Evolutionary conservation across 176 grass and related monocot genomes (phyloP).

Genomic region (Cenchrus americanus): DNA sequence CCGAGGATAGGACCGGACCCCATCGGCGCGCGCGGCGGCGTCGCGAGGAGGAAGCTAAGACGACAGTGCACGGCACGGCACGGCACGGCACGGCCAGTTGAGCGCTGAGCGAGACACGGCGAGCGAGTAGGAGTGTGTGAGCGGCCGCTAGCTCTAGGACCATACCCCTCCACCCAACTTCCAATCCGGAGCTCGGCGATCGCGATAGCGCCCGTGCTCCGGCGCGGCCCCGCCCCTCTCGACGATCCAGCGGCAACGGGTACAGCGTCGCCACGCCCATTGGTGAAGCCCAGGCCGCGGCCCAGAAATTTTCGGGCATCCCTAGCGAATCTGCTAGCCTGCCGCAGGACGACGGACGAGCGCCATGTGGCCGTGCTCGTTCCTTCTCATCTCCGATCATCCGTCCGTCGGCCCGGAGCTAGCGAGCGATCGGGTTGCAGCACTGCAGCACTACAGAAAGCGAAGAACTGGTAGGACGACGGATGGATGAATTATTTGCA

Average conservation of each 20-base stretch:
- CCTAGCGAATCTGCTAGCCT: background rate
- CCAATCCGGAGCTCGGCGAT: background rate
- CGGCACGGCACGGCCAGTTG: background rate
- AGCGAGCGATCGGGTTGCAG: background rate
- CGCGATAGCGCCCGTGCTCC: background rate
- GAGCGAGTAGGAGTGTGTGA: background rate
- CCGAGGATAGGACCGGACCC: background rate
- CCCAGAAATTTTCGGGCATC: background rate
- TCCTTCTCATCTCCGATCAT: background rate
- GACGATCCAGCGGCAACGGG: background rate
- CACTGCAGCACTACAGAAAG: background rate
- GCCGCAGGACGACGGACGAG: background rate
- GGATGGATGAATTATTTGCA: constrained; percentile 4
- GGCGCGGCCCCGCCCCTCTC: too few species aligned
- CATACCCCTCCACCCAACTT: background rate
- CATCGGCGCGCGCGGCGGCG: background rate
- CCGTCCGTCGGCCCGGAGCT: background rate
- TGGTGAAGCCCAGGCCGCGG: background rate
- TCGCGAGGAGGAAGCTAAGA: background rate
- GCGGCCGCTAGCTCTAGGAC: background rate
- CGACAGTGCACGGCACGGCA: background rate
- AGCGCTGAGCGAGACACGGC: background rate
- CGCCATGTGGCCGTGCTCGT: background rate
- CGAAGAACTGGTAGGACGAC: background rate
- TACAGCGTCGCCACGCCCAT: background rate